These are phyloP conservation scores for Sabuloglossum arenarium DNA, from an alignment of 495 filamentous ascomycete genomes.

Conservation along the genomic window DNA sequence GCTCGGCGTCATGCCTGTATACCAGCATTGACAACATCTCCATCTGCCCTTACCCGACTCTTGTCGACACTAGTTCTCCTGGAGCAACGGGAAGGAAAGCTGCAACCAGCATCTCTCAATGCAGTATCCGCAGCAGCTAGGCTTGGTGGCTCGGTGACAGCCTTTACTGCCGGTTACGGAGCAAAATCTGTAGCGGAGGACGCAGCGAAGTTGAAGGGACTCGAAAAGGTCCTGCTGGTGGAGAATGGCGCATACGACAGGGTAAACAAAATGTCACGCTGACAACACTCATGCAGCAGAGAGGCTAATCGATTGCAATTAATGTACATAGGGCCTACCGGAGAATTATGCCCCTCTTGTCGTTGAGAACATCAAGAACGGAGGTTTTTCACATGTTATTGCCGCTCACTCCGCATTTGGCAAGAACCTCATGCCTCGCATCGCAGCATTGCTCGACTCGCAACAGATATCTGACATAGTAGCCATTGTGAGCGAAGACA, in stretches of 20 bases:
- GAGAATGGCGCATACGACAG: conserved; percentile 86
- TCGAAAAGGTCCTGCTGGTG: conserved; percentile 78
- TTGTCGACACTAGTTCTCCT: conserved; percentile 79
- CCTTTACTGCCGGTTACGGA: conserved; percentile 67
- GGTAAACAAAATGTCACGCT: conserved; percentile 22
- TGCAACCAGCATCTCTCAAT: conserved; percentile 63
- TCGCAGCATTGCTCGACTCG: conserved; percentile 80
- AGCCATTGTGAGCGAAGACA: conserved; percentile 70
- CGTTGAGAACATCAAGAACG: conserved; percentile 88
- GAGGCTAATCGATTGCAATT: neutral
- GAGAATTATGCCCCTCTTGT: conserved; percentile 91
- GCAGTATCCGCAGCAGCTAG: conserved; percentile 74
- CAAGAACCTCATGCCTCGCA: conserved; percentile 84
- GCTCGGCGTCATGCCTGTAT: conserved; percentile 20
- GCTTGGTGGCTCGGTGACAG: conserved; percentile 69
- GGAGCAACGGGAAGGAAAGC: conserved; percentile 80
- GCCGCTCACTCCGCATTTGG: conserved; percentile 89
- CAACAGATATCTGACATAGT: conserved; percentile 91
- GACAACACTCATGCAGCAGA: neutral
- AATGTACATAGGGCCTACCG: conserved; percentile 45
- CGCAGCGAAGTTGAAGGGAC: conserved; percentile 70
- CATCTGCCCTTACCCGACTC: conserved; percentile 39
- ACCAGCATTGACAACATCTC: conserved; percentile 17
- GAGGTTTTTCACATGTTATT: conserved; percentile 76
- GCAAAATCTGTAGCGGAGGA: conserved; percentile 65